phyloP scores from a whole-genome alignment of 129 eudicot species.

The Flaveria trinervia region DNA sequence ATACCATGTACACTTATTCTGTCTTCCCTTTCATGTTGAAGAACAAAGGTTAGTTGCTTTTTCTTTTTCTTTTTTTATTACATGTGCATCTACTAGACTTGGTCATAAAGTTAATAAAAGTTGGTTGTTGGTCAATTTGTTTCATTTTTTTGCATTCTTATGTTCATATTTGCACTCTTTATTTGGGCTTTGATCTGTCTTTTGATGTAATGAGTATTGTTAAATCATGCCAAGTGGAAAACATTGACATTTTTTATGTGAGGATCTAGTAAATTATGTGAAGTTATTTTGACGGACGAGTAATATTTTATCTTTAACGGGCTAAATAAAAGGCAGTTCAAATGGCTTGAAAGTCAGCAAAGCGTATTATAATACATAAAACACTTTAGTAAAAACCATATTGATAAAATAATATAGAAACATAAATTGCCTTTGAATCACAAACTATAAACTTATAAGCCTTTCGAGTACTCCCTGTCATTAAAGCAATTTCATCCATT shows the following conservation, averaged over 20 bases:
- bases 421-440: no score
- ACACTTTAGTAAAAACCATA: no score
- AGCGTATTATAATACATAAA: no score
- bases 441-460: no score
- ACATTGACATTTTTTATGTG: neutral
- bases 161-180: neutral
- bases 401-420: no score
- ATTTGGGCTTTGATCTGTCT: neutral
- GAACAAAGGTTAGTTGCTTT: conserved; percentile 23
- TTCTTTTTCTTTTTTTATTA: conserved; percentile 28
- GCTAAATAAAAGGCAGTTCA: no score
- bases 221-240: neutral
- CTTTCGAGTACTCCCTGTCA: no score
- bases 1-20: conserved; percentile 9
- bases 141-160: conserved; percentile 6
- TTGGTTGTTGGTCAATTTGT: conserved; percentile 30
- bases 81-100: conserved; percentile 36
- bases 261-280: neutral
- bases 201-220: neutral
- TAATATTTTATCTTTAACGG: neutral
- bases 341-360: no score
- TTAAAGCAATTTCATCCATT: no score
- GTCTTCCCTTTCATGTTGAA: conserved; percentile 1
- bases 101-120: conserved; percentile 35
- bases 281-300: no score